Evolutionary conservation across 2,329 filamentous ascomycete genomes (phyloP), one percentile per base, ranked within the genome.

Genomic region (Geosmithia putterillii): DNA sequence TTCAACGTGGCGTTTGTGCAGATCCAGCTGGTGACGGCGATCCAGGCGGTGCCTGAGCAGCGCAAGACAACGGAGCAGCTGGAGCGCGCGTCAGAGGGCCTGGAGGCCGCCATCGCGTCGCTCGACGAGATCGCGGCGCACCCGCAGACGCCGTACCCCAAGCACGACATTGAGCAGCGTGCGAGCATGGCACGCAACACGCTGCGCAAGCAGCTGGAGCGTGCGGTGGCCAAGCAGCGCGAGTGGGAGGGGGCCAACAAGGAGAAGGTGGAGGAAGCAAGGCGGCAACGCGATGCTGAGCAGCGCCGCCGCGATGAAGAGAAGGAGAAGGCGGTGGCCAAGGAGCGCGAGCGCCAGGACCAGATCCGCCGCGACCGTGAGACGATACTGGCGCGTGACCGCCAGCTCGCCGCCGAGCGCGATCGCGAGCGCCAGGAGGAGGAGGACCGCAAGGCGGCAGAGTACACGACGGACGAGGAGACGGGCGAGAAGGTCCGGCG

Each of bases 1-100:
- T 98, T 98, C 74, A 98, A 98, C 56, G 86, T 98, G 22, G 92
- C 92, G 1, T 98, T 95, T 57, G 86, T 96, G 22, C 92, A 96
- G 58, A 94, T 95, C 48, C 89, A 95, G 60, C 80, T 96, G 44
- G 90, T 90, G 18, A 83, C 83, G 39, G 77, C 84, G 23, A 79
- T 95, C 44, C 82, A 87, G 61, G 71, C 69, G 32, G 69, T 95
- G 43, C 71, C 76, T 5, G 86, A 95, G 57, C 76, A 76, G 6
- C 80, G 89, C 56, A 81, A 88, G 42, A 85, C 83, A 0, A 71
- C 90, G 3, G 73, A 76, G 47, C 88, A 96, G 54, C 79, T 98
- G 7, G 75, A 94, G 56, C 76, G 82, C 43, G 89, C 90, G 1
- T 78, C 81, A 1, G 71, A 78, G 17, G 92, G 88, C 3, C 74